Conservation (phyloP, 2,329 filamentous ascomycete genomes). For the Biscogniauxia mediterranea region DNA sequence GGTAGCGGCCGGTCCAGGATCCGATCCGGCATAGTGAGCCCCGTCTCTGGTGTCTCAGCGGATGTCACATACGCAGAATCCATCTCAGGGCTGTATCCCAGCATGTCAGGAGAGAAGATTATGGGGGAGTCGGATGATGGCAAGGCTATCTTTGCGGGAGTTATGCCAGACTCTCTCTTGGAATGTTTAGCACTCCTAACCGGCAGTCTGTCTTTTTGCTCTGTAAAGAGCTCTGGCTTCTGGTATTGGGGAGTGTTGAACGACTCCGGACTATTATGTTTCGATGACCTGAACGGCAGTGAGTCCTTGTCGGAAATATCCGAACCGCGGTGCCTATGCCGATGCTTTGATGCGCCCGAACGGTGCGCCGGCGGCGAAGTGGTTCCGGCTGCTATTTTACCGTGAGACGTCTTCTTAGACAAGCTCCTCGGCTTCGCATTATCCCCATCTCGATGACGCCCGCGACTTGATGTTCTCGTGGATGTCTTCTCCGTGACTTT, state of each 20-base stretch:
- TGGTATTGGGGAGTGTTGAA: too few species aligned
- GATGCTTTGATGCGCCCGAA: too few species aligned
- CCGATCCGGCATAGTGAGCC: conserved; percentile 2
- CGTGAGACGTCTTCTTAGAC: conserved; percentile 7
- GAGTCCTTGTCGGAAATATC: too few species aligned
- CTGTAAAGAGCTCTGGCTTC: too few species aligned
- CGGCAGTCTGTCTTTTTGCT: not conserved
- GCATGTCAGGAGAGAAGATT: not conserved
- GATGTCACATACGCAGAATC: conserved; percentile 3
- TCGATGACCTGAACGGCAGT: too few species aligned
- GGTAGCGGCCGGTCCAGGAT: conserved; percentile 10
- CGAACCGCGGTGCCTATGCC: too few species aligned
- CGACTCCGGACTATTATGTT: too few species aligned
- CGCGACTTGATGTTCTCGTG: conserved; percentile 11
- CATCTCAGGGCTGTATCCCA: not conserved
- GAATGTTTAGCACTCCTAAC: not conserved
- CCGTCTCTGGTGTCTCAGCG: conserved; percentile 2
- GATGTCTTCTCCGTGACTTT: conserved; percentile 3
- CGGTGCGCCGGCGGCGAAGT: not conserved
- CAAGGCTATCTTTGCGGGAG: not conserved
- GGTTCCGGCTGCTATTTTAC: conserved; percentile 2
- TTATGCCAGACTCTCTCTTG: not conserved
- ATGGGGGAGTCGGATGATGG: not conserved
- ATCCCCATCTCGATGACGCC: conserved; percentile 11
- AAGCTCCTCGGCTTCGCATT: conserved; percentile 6